Base-by-base conservation (phyloP, 2,329 filamentous ascomycete species). In the Diaporthe sp. region DNA sequence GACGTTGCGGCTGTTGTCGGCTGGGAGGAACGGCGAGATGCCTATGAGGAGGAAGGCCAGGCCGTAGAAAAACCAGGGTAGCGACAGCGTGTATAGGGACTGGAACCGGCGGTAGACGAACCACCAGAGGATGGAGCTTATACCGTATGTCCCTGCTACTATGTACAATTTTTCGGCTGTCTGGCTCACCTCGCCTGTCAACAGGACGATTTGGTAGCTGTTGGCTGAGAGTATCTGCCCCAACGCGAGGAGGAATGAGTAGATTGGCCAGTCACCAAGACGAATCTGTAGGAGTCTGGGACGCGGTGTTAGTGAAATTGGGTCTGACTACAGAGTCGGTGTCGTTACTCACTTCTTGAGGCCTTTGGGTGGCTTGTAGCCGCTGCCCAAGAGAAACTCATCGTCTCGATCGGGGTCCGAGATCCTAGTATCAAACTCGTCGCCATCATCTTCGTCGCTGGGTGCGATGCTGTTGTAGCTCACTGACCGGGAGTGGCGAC, bases 181-280 rank as follows among this genome's bases (percentile, higher is more conserved):
- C 80, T 92, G 87, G 74, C 90, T 91, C 31, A 91, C 85, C 78
- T 91, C 88, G 34, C 92, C 92, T 0, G 90, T 91, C 39, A 93
- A 86, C n/a, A 93, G 86, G 0, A 91, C 92, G 79, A 93, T 90
- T 80, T 93, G 92, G 82, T 93, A 92, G 0, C 90, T 92, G 82
- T 92, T 92, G 72, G 90, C 89, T 2, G 91, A 90, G 67, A 93
- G 89, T 76, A 93, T 90, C 79, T 93, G 91, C 22, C 90, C 89
- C 39, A 92, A 85, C 12, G 90, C 90, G 25, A 93, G 87, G 72
- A 92, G 85, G 76, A 93, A 86, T 4, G 90, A 88, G 81, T 93
- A 93, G 12, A 92, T 81, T 0, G 91, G 91, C 91, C 91, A 92
- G 79, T 92, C 90, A 31, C 89, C 89, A 73, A 92, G 82, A 42